Conservation (phyloP, 805 yeast species). For the Cyberlindnera xylosilytica region DNA sequence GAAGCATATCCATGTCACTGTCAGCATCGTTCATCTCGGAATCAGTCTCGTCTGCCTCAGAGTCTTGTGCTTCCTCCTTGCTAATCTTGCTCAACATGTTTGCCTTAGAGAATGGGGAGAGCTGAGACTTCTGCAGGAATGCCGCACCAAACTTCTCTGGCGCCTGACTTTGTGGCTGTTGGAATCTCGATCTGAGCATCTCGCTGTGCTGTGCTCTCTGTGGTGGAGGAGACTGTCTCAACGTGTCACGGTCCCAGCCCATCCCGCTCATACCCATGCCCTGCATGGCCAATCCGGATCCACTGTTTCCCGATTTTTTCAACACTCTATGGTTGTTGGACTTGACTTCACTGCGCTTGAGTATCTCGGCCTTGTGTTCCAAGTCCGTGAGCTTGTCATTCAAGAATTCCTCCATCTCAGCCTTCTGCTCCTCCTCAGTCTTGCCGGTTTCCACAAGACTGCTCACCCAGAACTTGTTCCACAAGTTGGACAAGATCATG, state of each 20-base stretch:
- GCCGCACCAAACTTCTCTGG: constrained; percentile 5
- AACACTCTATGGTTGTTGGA: neutral
- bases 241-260: neutral
- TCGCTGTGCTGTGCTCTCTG: neutral
- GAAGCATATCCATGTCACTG: constrained; percentile 20
- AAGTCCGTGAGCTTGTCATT: constrained; percentile 14
- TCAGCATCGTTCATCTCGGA: constrained; percentile 29
- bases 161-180: neutral
- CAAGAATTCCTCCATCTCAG: constrained; percentile 9
- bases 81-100: constrained; percentile 21
- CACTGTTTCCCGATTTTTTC: neutral
- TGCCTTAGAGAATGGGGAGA: constrained; percentile 25
- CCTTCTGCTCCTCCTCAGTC: constrained; percentile 11
- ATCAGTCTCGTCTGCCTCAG: constrained; percentile 26
- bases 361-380: constrained; percentile 14
- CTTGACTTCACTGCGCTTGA: constrained; percentile 13
- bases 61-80: constrained; percentile 12
- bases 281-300: no score
- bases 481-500: constrained; percentile 39
- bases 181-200: neutral
- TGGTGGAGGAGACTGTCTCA: neutral
- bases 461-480: constrained; percentile 46
- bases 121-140: constrained; percentile 10
- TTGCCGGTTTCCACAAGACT: constrained; percentile 28
- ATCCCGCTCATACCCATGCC: no score